Conservation (phyloP, 2,329 filamentous ascomycete species). For the Trichoderma sp. region DNA sequence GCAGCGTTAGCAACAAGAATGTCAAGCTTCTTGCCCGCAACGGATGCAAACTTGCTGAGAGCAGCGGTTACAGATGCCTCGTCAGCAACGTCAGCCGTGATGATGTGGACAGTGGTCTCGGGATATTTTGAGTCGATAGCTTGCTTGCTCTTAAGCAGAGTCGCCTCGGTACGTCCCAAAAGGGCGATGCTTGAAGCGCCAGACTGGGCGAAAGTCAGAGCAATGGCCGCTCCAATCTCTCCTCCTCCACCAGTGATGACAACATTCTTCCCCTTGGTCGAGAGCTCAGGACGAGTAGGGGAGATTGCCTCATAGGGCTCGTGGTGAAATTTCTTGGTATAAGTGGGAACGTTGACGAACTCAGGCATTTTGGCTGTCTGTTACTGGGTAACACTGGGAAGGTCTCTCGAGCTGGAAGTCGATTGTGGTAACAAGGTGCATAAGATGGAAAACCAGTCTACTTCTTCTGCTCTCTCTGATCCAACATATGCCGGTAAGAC, state of each 20-base stretch:
- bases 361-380: not conserved
- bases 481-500: not conserved
- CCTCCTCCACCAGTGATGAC: slow-evolving; percentile 64
- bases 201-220: slow-evolving; percentile 52
- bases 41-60: slow-evolving; percentile 23
- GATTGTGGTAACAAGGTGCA: not conserved
- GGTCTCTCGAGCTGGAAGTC: not conserved
- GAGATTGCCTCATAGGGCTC: slow-evolving; percentile 34
- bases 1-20: slow-evolving; percentile 39
- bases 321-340: slow-evolving; percentile 22
- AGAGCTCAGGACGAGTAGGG: slow-evolving; percentile 35
- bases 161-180: slow-evolving; percentile 38
- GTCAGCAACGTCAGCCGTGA: slow-evolving; percentile 34
- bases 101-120: slow-evolving; percentile 45
- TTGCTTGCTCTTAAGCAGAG: slow-evolving; percentile 35
- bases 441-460: not conserved
- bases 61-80: slow-evolving; percentile 21
- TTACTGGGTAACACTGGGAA: not conserved
- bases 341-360: not conserved
- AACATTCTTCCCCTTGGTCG: slow-evolving; percentile 46
- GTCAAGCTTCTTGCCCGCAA: slow-evolving; percentile 34
- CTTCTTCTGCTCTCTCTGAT: not conserved
- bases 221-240: slow-evolving; percentile 63
- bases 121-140: slow-evolving; percentile 46
- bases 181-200: slow-evolving; percentile 40